A percentile compares a stretch with the other conserved stretches of the same genome.
Conservation (phyloP, 2,329 filamentous ascomycete species). For the Parasarocladium wereldwijsianum region DNA sequence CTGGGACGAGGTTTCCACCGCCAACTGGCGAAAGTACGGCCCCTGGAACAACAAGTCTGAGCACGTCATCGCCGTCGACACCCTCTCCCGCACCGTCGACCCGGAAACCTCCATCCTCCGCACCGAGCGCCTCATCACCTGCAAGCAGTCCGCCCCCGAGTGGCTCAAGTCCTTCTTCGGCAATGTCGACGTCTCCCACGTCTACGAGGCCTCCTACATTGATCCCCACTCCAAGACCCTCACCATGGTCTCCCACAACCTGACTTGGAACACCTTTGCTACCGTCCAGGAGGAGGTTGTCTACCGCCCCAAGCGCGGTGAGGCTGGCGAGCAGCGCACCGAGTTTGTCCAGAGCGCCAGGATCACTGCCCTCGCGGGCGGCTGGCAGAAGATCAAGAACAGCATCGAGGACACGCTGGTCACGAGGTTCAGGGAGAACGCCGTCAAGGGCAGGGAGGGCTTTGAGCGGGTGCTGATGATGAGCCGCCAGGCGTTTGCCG, state of each 20-base stretch:
- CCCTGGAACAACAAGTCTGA: conserved; percentile 99
- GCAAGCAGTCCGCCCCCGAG: conserved; percentile 51
- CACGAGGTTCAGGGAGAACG: conserved; percentile 82
- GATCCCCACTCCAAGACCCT: conserved; percentile 72
- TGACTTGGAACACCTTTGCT: conserved; percentile 84
- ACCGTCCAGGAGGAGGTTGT: conserved; percentile 86
- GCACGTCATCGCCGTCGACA: conserved; percentile 92
- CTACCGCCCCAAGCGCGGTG: conserved; percentile 70
- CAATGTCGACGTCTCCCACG: conserved; percentile 61
- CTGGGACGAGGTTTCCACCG: conserved; percentile 94
- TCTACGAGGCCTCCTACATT: conserved; percentile 93
- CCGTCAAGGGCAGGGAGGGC: conserved; percentile 75
- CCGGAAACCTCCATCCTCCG: conserved; percentile 42
- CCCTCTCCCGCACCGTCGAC: conserved; percentile 55
- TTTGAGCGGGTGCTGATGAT: conserved; percentile 92
- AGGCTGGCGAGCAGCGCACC: conserved; percentile 42
- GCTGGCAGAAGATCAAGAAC: conserved; percentile 95
- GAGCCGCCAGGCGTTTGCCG: conserved; percentile 79
- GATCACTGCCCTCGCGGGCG: conserved; percentile 87
- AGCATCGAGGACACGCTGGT: conserved; percentile 88
- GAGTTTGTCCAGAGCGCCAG: conserved; percentile 80
- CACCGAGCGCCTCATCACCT: conserved; percentile 48
- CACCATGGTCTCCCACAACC: conserved; percentile 91
- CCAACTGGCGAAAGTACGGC: conserved; percentile 98
- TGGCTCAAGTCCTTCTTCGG: conserved; percentile 74